These are phyloP conservation scores for Kandelia obovata DNA, from an alignment of 345 rosid genomes.

Conservation along the genomic window DNA sequence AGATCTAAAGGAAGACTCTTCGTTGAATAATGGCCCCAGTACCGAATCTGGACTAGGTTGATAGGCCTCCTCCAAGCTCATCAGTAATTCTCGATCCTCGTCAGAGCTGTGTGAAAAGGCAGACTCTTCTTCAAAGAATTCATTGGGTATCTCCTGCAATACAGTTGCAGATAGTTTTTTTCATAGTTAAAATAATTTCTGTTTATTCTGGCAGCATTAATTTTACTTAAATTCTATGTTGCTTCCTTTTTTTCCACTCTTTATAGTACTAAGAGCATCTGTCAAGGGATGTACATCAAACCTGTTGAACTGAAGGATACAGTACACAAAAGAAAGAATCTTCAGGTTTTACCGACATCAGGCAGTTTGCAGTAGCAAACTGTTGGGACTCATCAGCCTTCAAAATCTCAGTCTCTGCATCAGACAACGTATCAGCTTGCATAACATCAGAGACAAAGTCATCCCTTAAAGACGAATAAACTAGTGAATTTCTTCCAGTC, in stretches of 20 bases:
- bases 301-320: constrained; percentile 30
- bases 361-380: constrained; percentile 3
- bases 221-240: no score
- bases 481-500: neutral
- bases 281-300: constrained; percentile 17
- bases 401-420: constrained; percentile 5
- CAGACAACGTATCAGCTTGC: constrained; percentile 11
- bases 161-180: neutral
- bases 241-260: neutral
- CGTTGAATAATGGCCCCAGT: constrained; percentile 42
- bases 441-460: constrained; percentile 1
- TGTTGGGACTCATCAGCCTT: constrained; percentile 16
- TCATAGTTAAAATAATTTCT: neutral
- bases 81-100: constrained; percentile 45
- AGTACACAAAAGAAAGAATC: constrained; percentile 8
- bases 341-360: constrained; percentile 8
- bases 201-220: no score
- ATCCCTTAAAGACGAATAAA: neutral
- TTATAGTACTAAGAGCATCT: neutral
- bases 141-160: constrained; percentile 28
- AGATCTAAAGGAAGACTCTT: constrained; percentile 27
- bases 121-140: constrained; percentile 36
- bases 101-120: constrained; percentile 37
- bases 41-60: constrained; percentile 90
- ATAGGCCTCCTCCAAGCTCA: constrained; percentile 46